Conservation (phyloP, 208 protist genomes). For the Lotmaria passim region DNA sequence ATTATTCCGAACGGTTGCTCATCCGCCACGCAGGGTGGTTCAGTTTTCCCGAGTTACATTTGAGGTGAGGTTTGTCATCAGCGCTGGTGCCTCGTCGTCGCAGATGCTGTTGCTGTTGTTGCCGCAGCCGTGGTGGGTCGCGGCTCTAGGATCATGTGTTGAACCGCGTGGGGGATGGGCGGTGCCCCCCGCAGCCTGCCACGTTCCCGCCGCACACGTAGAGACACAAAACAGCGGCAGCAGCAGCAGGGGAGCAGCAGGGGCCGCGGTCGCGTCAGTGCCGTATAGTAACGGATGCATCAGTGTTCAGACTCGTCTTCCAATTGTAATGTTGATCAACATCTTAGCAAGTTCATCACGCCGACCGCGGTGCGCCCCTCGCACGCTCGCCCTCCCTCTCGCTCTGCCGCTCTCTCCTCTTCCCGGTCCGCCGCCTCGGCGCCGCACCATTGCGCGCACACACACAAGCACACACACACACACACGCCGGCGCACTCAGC, state of each 20-base stretch:
- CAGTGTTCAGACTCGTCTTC: slow-evolving; percentile 14
- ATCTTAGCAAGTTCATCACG: not conserved
- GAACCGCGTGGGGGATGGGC: slow-evolving; percentile 18
- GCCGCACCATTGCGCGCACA: not conserved
- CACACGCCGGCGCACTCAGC: slow-evolving; percentile 29
- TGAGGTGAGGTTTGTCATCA: slow-evolving; percentile 38
- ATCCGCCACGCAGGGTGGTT: slow-evolving; percentile 24
- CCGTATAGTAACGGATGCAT: slow-evolving; percentile 12
- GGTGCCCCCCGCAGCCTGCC: slow-evolving; percentile 19
- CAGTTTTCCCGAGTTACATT: slow-evolving; percentile 68
- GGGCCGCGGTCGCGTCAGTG: slow-evolving; percentile 14
- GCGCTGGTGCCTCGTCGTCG: slow-evolving; percentile 14
- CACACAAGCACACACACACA: slow-evolving; percentile 10
- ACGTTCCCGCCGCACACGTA: slow-evolving; percentile 6
- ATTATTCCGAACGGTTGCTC: slow-evolving; percentile 75
- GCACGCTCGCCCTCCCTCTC: too few relatives aligned
- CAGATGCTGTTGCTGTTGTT: too few relatives aligned
- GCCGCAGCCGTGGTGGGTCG: not conserved
- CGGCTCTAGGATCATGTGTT: slow-evolving; percentile 20
- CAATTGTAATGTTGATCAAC: not conserved
- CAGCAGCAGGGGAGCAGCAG: not conserved
- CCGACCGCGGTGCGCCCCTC: not conserved
- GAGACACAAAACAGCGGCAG: not conserved
- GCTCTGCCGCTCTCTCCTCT: not conserved
- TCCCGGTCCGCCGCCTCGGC: not conserved